phyloP scores from a whole-genome alignment of 2,329 filamentous ascomycete genomes.

The Ramularia collo-cygni region DNA sequence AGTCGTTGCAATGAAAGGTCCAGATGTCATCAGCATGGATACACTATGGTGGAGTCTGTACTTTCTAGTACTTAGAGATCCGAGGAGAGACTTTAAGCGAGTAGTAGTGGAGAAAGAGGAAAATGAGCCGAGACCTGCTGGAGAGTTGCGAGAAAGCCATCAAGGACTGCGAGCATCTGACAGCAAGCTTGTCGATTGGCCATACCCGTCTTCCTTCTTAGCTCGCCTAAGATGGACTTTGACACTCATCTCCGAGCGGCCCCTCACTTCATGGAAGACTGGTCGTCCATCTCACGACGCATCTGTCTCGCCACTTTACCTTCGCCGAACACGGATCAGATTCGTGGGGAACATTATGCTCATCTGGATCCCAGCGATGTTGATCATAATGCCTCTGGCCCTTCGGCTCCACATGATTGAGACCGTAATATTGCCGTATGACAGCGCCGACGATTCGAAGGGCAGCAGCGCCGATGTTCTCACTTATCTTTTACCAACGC shows the following conservation, averaged over 20 bases:
- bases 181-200: constrained; percentile 6
- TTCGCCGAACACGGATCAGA: constrained; percentile 11
- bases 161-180: too few species aligned
- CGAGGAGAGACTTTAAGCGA: constrained; percentile 20
- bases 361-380: constrained; percentile 22
- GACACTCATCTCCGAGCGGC: constrained; percentile 19
- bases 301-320: constrained; percentile 20
- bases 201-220: constrained; percentile 18
- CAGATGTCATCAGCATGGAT: constrained; percentile 27
- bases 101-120: constrained; percentile 1
- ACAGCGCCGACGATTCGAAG: too few species aligned
- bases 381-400: constrained; percentile 13
- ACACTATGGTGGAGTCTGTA: constrained; percentile 21
- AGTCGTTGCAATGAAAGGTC: constrained; percentile 23
- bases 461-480: too few species aligned
- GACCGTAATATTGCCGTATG: too few species aligned
- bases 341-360: constrained; percentile 20
- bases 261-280: constrained; percentile 26
- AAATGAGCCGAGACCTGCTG: background rate
- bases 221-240: constrained; percentile 23
- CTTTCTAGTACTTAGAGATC: constrained; percentile 24
- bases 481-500: too few species aligned
- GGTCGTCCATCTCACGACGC: constrained; percentile 19
- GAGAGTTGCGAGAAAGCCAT: too few species aligned
- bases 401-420: constrained; percentile 3